phyloP scores from a whole-genome alignment of 805 yeast genomes.

The Suhomyces canberraensis region DNA sequence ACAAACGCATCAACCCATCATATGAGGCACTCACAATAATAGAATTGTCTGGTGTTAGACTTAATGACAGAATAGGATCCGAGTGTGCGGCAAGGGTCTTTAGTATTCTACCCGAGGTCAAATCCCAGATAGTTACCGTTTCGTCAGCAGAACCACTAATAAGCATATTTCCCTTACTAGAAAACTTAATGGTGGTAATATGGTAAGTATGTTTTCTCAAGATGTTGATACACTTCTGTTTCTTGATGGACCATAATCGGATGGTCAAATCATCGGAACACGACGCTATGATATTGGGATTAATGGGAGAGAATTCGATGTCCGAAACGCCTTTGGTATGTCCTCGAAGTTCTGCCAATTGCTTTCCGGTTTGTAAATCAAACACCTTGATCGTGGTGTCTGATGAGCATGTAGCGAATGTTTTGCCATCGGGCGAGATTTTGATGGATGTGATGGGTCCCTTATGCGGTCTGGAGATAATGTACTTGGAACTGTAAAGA shows the following conservation, averaged over 20 bases:
- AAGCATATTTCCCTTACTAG: slow-evolving; percentile 70
- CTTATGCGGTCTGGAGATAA: slow-evolving; percentile 4
- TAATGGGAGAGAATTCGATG: slow-evolving; percentile 69
- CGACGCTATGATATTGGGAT: slow-evolving; percentile 68
- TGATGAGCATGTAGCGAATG: slow-evolving; percentile 51
- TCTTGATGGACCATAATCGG: slow-evolving; percentile 62
- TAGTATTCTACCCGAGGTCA: slow-evolving; percentile 61
- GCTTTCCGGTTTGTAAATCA: slow-evolving; percentile 22
- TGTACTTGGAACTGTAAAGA: slow-evolving; percentile 13
- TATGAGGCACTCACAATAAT: slow-evolving; percentile 82
- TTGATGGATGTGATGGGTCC: slow-evolving; percentile 43
- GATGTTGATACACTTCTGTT: slow-evolving; percentile 47
- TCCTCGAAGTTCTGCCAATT: slow-evolving; percentile 42
- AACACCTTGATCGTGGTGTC: slow-evolving; percentile 27
- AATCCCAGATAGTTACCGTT: slow-evolving; percentile 88
- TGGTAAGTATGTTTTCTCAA: slow-evolving; percentile 83
- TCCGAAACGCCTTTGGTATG: slow-evolving; percentile 75
- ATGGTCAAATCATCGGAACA: slow-evolving; percentile 85
- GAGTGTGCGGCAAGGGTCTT: slow-evolving; percentile 89
- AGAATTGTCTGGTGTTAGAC: slow-evolving; percentile 74
- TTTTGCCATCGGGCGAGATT: slow-evolving; percentile 58
- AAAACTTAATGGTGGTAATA: slow-evolving; percentile 69
- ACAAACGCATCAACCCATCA: slow-evolving; percentile 87
- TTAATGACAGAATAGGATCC: slow-evolving; percentile 78
- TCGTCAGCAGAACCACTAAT: slow-evolving; percentile 88